These are phyloP conservation scores for Bacidia rubella DNA, from an alignment of 495 filamentous ascomycete species.

Conservation along the genomic window DNA sequence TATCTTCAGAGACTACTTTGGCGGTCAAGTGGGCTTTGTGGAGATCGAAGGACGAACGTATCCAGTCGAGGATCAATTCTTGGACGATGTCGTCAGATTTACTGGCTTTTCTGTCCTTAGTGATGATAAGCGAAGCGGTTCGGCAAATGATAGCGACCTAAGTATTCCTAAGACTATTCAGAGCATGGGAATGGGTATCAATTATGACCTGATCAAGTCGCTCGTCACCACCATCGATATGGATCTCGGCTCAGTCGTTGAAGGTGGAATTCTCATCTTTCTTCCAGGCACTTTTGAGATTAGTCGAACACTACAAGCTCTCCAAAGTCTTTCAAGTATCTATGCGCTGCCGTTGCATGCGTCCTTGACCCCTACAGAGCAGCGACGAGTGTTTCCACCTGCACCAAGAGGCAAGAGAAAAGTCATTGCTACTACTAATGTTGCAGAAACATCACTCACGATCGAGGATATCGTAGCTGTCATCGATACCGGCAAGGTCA, in stretches of 20 bases:
- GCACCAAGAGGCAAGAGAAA: constrained; percentile 73
- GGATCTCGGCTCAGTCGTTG: constrained; percentile 44
- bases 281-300: constrained; percentile 80
- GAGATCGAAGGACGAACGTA: constrained; percentile 83
- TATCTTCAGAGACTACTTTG: constrained; percentile 78
- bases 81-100: constrained; percentile 74
- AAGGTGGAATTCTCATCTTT: constrained; percentile 88
- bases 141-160: constrained; percentile 27
- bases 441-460: constrained; percentile 95
- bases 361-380: constrained; percentile 73
- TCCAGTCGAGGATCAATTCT: constrained; percentile 78
- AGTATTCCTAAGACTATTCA: constrained; percentile 53
- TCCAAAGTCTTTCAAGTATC: constrained; percentile 54
- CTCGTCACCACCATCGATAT: constrained; percentile 69
- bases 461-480: constrained; percentile 96
- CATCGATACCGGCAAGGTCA: constrained; percentile 87
- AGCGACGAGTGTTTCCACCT: constrained; percentile 68
- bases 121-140: constrained; percentile 26
- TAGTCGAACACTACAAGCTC: constrained; percentile 57
- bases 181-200: constrained; percentile 71
- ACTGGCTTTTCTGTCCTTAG: constrained; percentile 52
- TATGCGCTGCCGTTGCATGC: constrained; percentile 84
- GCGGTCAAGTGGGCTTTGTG: constrained; percentile 56
- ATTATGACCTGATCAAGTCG: constrained; percentile 76
- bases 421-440: constrained; percentile 87